Conservation (phyloP, 345 rosid species). For the Corymbia maculata region DNA sequence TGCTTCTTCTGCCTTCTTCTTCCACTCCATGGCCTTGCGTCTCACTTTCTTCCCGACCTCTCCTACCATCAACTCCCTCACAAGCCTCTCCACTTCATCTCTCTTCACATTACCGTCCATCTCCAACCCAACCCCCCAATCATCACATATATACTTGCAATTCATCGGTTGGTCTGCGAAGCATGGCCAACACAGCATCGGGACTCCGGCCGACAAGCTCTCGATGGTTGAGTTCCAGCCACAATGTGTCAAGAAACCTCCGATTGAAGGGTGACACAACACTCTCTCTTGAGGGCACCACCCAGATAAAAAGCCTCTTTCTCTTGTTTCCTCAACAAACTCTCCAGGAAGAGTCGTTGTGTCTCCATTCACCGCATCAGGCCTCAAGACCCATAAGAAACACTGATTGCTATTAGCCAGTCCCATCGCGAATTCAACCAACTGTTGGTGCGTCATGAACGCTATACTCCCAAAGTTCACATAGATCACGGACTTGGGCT, state of each 20-base stretch:
- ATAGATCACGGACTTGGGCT: neutral
- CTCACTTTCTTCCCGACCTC: constrained; percentile 11
- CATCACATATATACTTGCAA: too few relatives aligned
- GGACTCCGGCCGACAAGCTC: too few relatives aligned
- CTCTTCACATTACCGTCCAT: constrained; percentile 8
- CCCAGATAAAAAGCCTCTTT: too few relatives aligned
- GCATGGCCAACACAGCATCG: too few relatives aligned
- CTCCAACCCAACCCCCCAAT: constrained; percentile 6
- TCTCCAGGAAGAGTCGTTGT: neutral
- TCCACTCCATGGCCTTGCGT: constrained; percentile 9
- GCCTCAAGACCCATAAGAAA: neutral
- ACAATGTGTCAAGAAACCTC: too few relatives aligned
- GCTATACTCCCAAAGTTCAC: neutral
- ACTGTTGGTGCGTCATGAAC: neutral
- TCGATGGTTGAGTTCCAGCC: too few relatives aligned
- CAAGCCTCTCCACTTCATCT: constrained; percentile 15
- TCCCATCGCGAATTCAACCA: neutral
- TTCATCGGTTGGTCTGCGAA: too few relatives aligned
- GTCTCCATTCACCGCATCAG: neutral
- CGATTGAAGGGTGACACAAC: too few relatives aligned
- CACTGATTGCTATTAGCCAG: neutral
- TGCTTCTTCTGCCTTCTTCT: constrained; percentile 12
- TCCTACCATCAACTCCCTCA: constrained; percentile 25
- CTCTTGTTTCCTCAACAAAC: too few relatives aligned
- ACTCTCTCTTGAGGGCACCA: too few relatives aligned